Evolutionary conservation across 2,329 filamentous ascomycete genomes (phyloP).

Genomic region (Tolypocladium tropicale): DNA sequence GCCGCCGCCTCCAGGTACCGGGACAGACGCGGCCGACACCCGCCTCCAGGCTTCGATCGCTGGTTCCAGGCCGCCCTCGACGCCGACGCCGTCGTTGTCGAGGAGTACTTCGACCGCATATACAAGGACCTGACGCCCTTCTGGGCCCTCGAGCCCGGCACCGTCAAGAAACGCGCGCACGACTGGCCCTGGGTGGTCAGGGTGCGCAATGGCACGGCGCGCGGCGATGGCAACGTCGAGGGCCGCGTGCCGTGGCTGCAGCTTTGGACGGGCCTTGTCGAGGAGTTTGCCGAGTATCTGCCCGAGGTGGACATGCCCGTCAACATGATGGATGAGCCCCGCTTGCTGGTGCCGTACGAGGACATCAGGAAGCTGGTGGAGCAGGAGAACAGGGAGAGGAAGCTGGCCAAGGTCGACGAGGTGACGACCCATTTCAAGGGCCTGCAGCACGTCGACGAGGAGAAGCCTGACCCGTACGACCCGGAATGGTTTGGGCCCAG

Average conservation of each 20-base stretch:
- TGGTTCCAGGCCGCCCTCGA: conserved; percentile 47
- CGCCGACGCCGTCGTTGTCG: conserved; percentile 44
- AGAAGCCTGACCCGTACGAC: conserved; percentile 26
- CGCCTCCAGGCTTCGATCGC: conserved; percentile 51
- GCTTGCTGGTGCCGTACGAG: conserved; percentile 50
- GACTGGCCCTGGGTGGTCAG: conserved; percentile 35
- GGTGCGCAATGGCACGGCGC: conserved; percentile 34
- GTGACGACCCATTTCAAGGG: conserved; percentile 34
- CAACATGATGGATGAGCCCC: conserved; percentile 53
- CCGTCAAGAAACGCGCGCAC: conserved; percentile 27
- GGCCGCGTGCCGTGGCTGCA: conserved; percentile 33
- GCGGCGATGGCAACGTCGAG: conserved; percentile 25
- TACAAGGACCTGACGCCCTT: conserved; percentile 52
- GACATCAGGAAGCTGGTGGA: conserved; percentile 40
- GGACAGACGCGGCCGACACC: conserved; percentile 44
- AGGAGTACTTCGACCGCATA: conserved; percentile 55
- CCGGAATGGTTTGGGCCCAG: conserved; percentile 36
- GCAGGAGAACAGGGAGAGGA: conserved; percentile 33
- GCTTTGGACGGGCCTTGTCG: conserved; percentile 38
- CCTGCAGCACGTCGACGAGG: conserved; percentile 24
- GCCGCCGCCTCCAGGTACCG: conserved; percentile 47
- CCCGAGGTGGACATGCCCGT: conserved; percentile 59
- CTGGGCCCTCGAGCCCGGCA: conserved; percentile 41
- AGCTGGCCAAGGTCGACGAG: conserved; percentile 29
- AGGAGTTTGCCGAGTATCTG: conserved; percentile 39